These are phyloP conservation scores for Blastobotrys persicus DNA, from an alignment of 1,139 yeast genomes.

Conservation along the genomic window DNA sequence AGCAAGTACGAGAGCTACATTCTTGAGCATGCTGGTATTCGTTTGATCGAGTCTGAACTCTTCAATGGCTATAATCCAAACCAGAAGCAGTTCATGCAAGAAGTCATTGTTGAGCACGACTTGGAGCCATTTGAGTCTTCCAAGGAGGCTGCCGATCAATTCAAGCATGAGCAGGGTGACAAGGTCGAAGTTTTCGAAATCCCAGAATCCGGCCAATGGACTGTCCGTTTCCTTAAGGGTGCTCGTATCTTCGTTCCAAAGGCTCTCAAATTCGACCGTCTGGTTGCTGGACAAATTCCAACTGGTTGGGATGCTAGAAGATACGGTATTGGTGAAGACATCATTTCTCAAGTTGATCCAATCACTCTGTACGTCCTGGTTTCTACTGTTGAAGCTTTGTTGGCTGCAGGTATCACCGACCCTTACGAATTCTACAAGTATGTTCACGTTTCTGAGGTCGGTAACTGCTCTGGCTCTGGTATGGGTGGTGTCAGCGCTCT, in stretches of 20 bases:
- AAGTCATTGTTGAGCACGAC: constrained; percentile 93
- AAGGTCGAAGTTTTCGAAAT: constrained; percentile 89
- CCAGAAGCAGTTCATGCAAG: constrained; percentile 89
- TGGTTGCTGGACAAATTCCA: constrained; percentile 98
- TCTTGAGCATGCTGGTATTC: constrained; percentile 91
- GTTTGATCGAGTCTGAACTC: constrained; percentile 93
- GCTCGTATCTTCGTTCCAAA: constrained; percentile 90
- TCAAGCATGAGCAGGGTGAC: constrained; percentile 90
- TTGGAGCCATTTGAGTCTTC: constrained; percentile 94
- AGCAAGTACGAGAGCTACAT: constrained; percentile 84
- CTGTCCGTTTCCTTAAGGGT: constrained; percentile 88
- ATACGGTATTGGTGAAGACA: constrained; percentile 93
- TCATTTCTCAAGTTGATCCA: constrained; percentile 92
- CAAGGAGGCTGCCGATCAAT: constrained; percentile 92
- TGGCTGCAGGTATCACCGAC: constrained; percentile 92
- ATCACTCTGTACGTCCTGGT: constrained; percentile 90
- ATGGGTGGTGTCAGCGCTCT: constrained; percentile 98
- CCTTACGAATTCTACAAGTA: constrained; percentile 98
- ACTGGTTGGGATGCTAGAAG: constrained; percentile 96
- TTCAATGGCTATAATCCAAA: constrained; percentile 93
- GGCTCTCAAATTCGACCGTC: constrained; percentile 91
- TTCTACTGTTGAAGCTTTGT: constrained; percentile 90
- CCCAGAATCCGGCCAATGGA: constrained; percentile 86
- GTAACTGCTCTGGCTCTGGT: constrained; percentile 99
- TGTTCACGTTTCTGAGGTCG: constrained; percentile 96